phyloP scores from a whole-genome alignment of 1,139 yeast genomes.

The Eremothecium gossypii region DNA sequence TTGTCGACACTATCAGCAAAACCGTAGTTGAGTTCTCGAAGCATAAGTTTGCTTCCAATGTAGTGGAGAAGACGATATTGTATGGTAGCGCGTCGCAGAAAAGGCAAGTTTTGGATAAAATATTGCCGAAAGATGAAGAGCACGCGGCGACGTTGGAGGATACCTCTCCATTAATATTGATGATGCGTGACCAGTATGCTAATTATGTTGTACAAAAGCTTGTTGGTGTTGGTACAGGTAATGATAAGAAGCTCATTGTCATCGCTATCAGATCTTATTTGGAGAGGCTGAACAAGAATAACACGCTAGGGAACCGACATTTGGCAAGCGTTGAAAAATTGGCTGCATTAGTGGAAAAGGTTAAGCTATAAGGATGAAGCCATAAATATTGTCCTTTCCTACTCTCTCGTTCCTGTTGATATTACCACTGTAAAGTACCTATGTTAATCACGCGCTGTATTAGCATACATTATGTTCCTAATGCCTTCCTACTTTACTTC shows the following conservation, averaged over 20 bases:
- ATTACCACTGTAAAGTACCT: conserved; percentile 7
- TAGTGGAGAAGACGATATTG: conserved; percentile 86
- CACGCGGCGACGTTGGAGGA: conserved; percentile 40
- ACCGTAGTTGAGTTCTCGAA: conserved; percentile 76
- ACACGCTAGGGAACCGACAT: conserved; percentile 44
- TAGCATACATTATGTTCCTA: too few relatives aligned
- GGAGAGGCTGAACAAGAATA: conserved; percentile 26
- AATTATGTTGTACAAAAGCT: conserved; percentile 93
- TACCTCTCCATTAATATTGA: conserved; percentile 57
- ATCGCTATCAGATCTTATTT: conserved; percentile 50
- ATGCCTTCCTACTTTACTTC: background rate
- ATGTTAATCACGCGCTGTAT: too few relatives aligned
- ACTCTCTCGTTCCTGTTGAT: conserved; percentile 3
- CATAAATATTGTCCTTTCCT: background rate
- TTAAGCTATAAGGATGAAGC: conserved; percentile 15
- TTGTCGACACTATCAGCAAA: conserved; percentile 41
- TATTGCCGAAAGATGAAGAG: conserved; percentile 30
- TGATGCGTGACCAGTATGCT: conserved; percentile 98
- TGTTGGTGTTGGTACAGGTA: conserved; percentile 69
- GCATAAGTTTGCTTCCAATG: conserved; percentile 96
- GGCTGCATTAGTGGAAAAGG: conserved; percentile 34
- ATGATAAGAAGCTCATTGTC: conserved; percentile 54
- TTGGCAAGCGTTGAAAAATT: conserved; percentile 80
- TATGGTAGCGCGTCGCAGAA: conserved; percentile 61
- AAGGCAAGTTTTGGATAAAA: conserved; percentile 41